phyloP scores from a whole-genome alignment of 129 eudicot species.

The Arctium lappa region DNA sequence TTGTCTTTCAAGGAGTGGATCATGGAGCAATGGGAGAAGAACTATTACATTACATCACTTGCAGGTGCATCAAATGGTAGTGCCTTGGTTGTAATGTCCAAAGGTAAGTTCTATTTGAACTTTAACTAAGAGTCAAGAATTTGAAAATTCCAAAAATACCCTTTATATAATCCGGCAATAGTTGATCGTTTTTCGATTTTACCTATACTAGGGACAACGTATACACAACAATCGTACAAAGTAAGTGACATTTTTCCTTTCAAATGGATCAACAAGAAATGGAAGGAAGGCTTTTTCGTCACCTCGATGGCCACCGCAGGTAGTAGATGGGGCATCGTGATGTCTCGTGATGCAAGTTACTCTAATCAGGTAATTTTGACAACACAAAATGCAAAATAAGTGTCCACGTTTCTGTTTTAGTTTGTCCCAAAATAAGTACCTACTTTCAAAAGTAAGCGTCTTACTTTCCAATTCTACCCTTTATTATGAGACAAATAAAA shows the following conservation, averaged over 20 bases:
- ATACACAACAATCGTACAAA: constrained; percentile 77
- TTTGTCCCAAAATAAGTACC: not conserved
- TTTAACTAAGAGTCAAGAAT: not conserved
- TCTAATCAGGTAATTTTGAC: constrained; percentile 49
- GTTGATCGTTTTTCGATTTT: not conserved
- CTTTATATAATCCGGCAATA: not conserved
- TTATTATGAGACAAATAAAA: not conserved
- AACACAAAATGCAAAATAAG: not conserved
- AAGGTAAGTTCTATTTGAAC: constrained; percentile 41
- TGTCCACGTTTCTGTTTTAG: not conserved
- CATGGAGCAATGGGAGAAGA: constrained; percentile 95
- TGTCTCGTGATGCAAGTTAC: constrained; percentile 75
- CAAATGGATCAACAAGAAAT: constrained; percentile 87
- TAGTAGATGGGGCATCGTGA: constrained; percentile 74
- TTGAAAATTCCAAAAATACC: constrained; percentile 11
- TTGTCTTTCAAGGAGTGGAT: constrained; percentile 68
- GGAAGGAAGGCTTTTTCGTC: constrained; percentile 81
- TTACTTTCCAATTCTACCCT: not conserved
- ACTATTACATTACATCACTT: constrained; percentile 72
- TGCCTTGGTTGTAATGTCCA: constrained; percentile 85
- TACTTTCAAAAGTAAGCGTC: no score
- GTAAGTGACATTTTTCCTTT: constrained; percentile 81
- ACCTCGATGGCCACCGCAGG: constrained; percentile 81
- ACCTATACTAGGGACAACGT: constrained; percentile 51
- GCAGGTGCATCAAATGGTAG: constrained; percentile 82